Base-by-base conservation (phyloP, 495 filamentous ascomycete genomes). In the Aspergillus saccharolyticus region DNA sequence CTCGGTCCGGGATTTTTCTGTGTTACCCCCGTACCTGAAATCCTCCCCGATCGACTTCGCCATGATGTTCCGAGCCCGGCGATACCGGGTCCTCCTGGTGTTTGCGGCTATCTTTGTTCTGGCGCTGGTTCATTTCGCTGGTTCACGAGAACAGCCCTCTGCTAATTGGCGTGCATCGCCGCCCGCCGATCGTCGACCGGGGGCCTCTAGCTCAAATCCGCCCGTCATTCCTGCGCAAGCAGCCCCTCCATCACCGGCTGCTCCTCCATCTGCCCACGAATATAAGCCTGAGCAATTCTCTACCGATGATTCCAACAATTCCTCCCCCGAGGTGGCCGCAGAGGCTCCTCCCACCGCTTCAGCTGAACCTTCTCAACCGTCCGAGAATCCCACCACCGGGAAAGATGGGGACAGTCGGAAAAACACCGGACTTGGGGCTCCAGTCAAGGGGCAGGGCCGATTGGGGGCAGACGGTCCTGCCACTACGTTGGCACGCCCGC, bases 21-120 rank as follows among this genome's bases (percentile, higher is more conserved):
- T 33, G 28, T 45, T 52, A 8, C 42, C n/a, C n/a, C n/a, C 33
- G 33, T 12, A 10, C 33, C 33, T 39, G 4, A 5, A 39, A 6
- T 22, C 52, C 24, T 25, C n/a, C 10, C 25, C 25, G 4, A 28
- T 28, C 22, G 42, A 42, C 0, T 51, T 24, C 14, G 10, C 49
- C 30, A 58, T 62, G 49, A 92, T 94, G 90, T 74, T 89, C 56
- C 87, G 89, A 42, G 70, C 88, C 60, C 85, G 90, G 52, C 80
- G 89, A 71, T 93, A 90, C 64, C 85, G 90, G 53, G 76, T 86
- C 48, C 86, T 89, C 58, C 66, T 91, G 48, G 71, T 89, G 61
- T 86, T 89, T 66, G 84, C 89, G 47, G 78, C 83, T 51, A 68
- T 89, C 48, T 70, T 85, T 50, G 70, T 86, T 25, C 71, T 91